Base-by-base conservation (phyloP, 2,329 filamentous ascomycete genomes). In the Elsinoe necatrix region DNA sequence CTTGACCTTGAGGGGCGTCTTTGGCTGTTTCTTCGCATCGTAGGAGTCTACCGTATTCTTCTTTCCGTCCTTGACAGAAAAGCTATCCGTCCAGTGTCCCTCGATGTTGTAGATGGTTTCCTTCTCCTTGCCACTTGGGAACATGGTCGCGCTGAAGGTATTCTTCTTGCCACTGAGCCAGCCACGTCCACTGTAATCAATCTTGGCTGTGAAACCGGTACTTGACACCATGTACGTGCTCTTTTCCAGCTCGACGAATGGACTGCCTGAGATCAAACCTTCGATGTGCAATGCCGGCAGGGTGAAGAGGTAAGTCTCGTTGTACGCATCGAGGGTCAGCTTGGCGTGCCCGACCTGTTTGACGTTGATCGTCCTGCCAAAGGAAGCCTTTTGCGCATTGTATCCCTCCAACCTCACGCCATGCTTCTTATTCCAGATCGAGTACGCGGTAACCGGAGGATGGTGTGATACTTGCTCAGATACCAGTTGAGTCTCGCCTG, bases 91-190 rank as follows among this genome's bases (percentile, higher is more conserved):
- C 93, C 93, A 98, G 69, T 95, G 89, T 21, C 93, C 93, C 27
- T 89, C 84, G 37, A 86, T 79, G n/a, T 84, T 89, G 77, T 92
- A 96, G 50, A 85, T 76, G 59, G 82, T 79, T 54, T 87, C 85
- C 72, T 86, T 87, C 71, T 85, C 89, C 72, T 73, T 83, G 60
- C 77, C 80, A 60, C 74, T 83, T 73, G 71, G 87, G 73, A 86
- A 90, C 57, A 97, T 70, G 21, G 77, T 78, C 12, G 90, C 92
- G 11, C 77, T 82, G 69, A 97, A 89, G 57, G 80, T 87, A 75
- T 97, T 97, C 77, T 95, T 96, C 79, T 95, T 95, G 63, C 92
- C 93, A 45, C 86, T 90, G 8, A 98, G 73, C 92, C 92, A 98
- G 58, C 92, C 92, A 69, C 89, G 92, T 66, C 92, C 91, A 60